Conservation (phyloP, 202 grass and related monocot genomes). For the Zizania palustris region DNA sequence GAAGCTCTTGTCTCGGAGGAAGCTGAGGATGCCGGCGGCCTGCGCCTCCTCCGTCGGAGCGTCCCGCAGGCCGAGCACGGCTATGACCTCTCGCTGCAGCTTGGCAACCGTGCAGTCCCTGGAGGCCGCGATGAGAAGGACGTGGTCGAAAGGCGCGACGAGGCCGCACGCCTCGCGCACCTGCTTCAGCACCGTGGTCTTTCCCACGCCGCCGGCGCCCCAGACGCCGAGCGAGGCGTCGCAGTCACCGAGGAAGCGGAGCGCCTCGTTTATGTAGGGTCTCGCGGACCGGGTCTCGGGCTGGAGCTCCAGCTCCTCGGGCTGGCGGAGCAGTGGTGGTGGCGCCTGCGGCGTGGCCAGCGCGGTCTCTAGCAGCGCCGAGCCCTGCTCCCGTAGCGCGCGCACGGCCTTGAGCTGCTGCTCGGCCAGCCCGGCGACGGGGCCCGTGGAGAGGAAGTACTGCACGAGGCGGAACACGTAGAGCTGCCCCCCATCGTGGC, state of each 20-base stretch:
- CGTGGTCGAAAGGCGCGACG: conserved; percentile 50
- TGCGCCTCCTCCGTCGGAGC: conserved; percentile 47
- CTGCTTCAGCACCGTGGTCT: conserved; percentile 44
- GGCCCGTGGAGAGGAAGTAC: conserved; percentile 47
- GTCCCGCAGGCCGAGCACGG: conserved; percentile 47
- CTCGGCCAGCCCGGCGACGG: conserved; percentile 33
- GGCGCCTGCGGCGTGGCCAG: conserved; percentile 51
- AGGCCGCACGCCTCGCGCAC: conserved; percentile 42
- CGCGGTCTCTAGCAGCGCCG: conserved; percentile 43
- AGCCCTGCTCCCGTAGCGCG: conserved; percentile 47
- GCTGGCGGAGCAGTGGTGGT: conserved; percentile 46
- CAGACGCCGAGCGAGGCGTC: conserved; percentile 49
- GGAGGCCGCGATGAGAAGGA: conserved; percentile 51
- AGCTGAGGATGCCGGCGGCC: conserved; percentile 45
- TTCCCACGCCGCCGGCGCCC: conserved; percentile 63
- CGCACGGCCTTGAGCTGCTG: conserved; percentile 53
- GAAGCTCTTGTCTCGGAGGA: conserved; percentile 57
- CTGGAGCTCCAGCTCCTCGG: conserved; percentile 50
- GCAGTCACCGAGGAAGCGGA: conserved; percentile 49
- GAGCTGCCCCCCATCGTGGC: conserved; percentile 47
- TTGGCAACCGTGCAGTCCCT: conserved; percentile 51
- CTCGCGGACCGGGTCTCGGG: background rate
- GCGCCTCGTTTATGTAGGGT: conserved; percentile 35
- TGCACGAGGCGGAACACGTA: conserved; percentile 55
- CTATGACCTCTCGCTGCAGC: conserved; percentile 52